These are phyloP conservation scores for Trichoderma asperellum DNA, from an alignment of 2,329 filamentous ascomycete species.

Conservation along the genomic window DNA sequence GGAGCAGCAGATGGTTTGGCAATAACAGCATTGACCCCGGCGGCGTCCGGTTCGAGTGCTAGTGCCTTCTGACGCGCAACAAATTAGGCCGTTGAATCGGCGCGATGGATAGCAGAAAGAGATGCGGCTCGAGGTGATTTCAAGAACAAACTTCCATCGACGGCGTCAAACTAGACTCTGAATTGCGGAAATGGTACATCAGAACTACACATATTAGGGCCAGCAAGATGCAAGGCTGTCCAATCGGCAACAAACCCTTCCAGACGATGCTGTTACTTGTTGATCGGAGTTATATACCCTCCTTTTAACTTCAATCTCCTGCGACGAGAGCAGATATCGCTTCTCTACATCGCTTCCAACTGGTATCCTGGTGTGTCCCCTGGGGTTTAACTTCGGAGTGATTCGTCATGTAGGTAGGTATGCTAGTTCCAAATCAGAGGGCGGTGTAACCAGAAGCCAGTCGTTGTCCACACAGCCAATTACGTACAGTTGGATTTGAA, in stretches of 20 bases:
- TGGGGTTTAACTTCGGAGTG: neutral
- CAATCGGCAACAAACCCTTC: neutral
- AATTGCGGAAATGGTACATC: neutral
- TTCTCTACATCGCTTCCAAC: neutral
- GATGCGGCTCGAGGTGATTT: neutral
- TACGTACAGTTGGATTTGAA: no score
- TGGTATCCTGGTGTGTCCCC: neutral
- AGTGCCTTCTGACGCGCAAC: neutral
- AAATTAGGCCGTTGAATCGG: neutral
- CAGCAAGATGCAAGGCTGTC: neutral
- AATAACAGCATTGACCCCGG: constrained; percentile 1
- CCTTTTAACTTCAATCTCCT: neutral
- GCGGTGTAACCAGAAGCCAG: no score
- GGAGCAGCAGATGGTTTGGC: neutral
- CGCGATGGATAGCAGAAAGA: neutral
- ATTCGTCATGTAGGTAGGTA: neutral
- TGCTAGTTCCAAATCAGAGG: neutral
- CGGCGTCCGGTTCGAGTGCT: neutral
- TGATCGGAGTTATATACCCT: neutral
- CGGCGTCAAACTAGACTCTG: neutral
- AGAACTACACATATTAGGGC: neutral
- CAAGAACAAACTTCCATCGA: neutral
- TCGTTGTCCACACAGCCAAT: no score
- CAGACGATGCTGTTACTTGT: neutral
- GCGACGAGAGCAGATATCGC: neutral